Conservation (phyloP, 1,284 basidiomycete genomes). For the Vanrija sp. region DNA sequence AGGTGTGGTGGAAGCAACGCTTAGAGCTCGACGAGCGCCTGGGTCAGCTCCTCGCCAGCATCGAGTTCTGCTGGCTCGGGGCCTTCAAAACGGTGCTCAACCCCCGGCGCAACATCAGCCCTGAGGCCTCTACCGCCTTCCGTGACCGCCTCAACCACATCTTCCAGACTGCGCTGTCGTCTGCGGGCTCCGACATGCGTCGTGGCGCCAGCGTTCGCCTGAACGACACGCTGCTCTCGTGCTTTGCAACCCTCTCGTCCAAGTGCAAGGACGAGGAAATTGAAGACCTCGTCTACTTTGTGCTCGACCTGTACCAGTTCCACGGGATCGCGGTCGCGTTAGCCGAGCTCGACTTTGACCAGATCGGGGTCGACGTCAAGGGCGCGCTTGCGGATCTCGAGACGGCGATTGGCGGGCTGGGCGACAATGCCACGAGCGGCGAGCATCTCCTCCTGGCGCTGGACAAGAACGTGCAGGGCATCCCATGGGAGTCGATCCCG, state of each 20-base stretch:
- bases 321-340: conserved; percentile 82
- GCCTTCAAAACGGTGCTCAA: conserved; percentile 89
- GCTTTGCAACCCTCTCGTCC: conserved; percentile 75
- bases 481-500: conserved; percentile 97
- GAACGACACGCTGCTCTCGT: conserved; percentile 72
- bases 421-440: conserved; percentile 15
- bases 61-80: conserved; percentile 96
- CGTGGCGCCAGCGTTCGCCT: conserved; percentile 53
- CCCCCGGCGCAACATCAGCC: conserved; percentile 53
- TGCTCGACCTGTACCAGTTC: conserved; percentile 90
- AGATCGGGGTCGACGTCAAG: conserved; percentile 50
- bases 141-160: conserved; percentile 65
- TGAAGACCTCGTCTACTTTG: conserved; percentile 90
- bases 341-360: conserved; percentile 88
- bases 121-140: conserved; percentile 57
- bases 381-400: conserved; percentile 65
- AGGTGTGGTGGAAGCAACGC: conserved; percentile 78
- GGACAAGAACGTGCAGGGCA: conserved; percentile 80
- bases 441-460: conserved; percentile 81
- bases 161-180: conserved; percentile 63
- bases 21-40: conserved; percentile 71
- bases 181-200: conserved; percentile 49
- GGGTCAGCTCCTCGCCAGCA: conserved; percentile 68
- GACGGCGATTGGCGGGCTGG: conserved; percentile 27
- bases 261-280: conserved; percentile 86